phyloP scores from a whole-genome alignment of 2,329 filamentous ascomycete species.

The Aspergillus persii region DNA sequence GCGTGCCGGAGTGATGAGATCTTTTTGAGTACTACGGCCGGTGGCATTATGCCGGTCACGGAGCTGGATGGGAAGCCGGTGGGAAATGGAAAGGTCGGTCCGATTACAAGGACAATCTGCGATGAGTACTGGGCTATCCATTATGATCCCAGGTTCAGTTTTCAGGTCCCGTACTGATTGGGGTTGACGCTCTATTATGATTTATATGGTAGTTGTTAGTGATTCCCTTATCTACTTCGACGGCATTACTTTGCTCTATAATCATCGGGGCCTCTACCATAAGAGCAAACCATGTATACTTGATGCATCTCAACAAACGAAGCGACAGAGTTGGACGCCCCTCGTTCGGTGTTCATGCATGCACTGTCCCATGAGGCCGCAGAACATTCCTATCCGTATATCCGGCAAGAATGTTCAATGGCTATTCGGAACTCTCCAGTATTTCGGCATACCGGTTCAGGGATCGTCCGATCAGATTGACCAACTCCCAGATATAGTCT shows the following conservation, averaged over 20 bases:
- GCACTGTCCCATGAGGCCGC: not conserved
- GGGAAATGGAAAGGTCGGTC: constrained; percentile 44
- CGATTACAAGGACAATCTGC: constrained; percentile 50
- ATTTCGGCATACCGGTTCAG: constrained; percentile 34
- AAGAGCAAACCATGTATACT: no score
- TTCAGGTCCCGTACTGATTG: constrained; percentile 17
- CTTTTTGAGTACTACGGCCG: constrained; percentile 55
- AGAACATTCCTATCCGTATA: no score
- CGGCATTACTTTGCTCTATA: no score
- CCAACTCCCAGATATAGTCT: constrained; percentile 39
- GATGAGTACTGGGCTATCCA: constrained; percentile 53
- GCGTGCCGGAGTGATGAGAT: constrained; percentile 49
- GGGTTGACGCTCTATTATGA: not conserved
- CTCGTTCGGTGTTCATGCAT: not conserved
- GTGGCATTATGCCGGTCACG: constrained; percentile 55
- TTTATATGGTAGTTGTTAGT: not conserved
- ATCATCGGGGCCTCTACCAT: no score
- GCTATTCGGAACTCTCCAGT: constrained; percentile 16
- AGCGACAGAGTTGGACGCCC: no score
- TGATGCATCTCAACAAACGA: no score
- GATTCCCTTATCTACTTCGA: not conserved
- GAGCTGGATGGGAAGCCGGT: constrained; percentile 45
- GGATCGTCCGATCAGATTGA: constrained; percentile 34
- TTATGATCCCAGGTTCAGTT: constrained; percentile 39
- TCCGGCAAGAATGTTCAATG: not conserved